These are phyloP conservation scores for Sporisorium graminicola DNA, from an alignment of 1,284 basidiomycete genomes.

Conservation along the genomic window DNA sequence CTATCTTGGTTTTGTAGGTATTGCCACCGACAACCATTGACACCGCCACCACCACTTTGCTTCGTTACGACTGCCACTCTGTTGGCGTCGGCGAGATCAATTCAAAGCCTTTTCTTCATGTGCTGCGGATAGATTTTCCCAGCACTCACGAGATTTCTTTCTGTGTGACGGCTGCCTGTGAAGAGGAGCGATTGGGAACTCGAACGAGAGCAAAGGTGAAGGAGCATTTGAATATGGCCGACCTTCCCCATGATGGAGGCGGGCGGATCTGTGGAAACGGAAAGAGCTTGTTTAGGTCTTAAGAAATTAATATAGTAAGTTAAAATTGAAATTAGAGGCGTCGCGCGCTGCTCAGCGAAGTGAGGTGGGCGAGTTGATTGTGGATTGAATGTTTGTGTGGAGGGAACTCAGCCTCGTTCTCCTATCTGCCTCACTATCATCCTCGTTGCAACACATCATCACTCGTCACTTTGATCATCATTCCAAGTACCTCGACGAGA, in stretches of 20 bases:
- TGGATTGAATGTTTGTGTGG: not conserved
- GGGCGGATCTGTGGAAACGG: too few species aligned
- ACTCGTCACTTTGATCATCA: not conserved
- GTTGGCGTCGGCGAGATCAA: slow-evolving; percentile 5
- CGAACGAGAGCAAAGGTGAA: too few species aligned
- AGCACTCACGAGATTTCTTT: not conserved
- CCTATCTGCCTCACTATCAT: not conserved
- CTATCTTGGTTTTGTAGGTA: slow-evolving; percentile 12
- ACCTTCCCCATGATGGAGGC: too few species aligned
- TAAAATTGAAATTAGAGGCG: not conserved
- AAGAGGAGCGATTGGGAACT: too few species aligned
- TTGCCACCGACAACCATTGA: slow-evolving; percentile 1
- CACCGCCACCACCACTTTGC: slow-evolving; percentile 14
- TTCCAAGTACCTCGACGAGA: not conserved
- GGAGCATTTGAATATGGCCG: too few species aligned
- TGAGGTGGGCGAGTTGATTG: slow-evolving; percentile 2
- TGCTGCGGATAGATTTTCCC: not conserved
- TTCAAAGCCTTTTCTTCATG: not conserved
- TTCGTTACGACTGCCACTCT: slow-evolving; percentile 1
- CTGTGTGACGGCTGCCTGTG: not conserved
- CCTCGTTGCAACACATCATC: not conserved
- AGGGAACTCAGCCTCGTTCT: not conserved
- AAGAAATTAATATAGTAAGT: too few species aligned
- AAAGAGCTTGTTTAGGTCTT: too few species aligned
- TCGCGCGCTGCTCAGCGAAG: too few species aligned